Evolutionary conservation across 2,329 filamentous ascomycete genomes (phyloP).

Genomic region (Colletotrichum sp.): DNA sequence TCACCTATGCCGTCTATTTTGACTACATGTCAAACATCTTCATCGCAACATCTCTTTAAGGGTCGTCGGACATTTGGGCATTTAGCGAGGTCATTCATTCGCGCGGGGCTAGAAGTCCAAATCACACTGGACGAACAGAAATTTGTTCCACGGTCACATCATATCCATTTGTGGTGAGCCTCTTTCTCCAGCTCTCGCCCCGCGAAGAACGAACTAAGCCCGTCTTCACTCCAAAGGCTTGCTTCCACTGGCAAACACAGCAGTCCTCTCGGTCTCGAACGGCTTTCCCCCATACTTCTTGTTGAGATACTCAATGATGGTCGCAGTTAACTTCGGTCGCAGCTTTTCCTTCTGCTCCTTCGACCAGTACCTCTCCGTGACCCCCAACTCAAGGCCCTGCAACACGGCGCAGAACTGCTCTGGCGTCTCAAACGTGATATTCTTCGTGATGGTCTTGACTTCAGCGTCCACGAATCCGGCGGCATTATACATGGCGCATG

Average conservation of each 20-base stretch:
- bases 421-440: not conserved
- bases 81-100: not conserved
- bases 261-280: not conserved
- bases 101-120: not conserved
- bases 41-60: not conserved
- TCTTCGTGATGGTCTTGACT: not conserved
- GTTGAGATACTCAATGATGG: not conserved
- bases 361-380: not conserved
- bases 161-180: not conserved
- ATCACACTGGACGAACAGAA: not conserved
- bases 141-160: not conserved
- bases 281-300: not conserved
- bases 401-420: not conserved
- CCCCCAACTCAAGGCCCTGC: not conserved
- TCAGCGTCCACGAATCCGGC: not conserved
- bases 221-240: not conserved
- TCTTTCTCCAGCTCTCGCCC: not conserved
- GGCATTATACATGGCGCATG: not conserved
- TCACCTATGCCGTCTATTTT: not conserved
- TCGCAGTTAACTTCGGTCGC: not conserved
- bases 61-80: not conserved
- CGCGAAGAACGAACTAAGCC: not conserved
- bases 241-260: not conserved
- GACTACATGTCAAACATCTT: not conserved
- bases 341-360: not conserved